Evolutionary conservation across 2,329 filamentous ascomycete species (phyloP), one percentile per base, ranked within the genome.

Genomic region (Coniochaeta ligniaria): DNA sequence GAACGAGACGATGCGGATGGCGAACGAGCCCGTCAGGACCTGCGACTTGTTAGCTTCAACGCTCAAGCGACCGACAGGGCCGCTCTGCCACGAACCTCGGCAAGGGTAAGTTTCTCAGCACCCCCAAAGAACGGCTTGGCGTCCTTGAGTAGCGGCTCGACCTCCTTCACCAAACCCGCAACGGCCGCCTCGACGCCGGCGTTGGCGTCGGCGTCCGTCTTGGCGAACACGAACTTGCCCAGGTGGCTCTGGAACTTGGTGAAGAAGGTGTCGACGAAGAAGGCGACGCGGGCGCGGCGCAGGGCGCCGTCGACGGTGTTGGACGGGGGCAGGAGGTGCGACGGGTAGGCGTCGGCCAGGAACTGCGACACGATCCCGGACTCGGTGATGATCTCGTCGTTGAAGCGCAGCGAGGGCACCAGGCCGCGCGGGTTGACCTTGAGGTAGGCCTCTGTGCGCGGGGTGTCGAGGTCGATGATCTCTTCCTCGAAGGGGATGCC

Each of bases 351-450:
- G 69, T 95, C 90, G 50, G 82, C 86, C 3, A 86, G 73, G 75
- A 91, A 94, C 65, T 88, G 84, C 1, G 86, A 74, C n/a, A 94
- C 85, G 63, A 94, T 83, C 64, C 77, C 85, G 2, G 88, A 91
- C 72, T 95, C 91, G 59, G 83, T 85, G 68, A 95, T 79, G 70
- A 90, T 87, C 63, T 89, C 80, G 63, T 79, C 80, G 63, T 85
- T 80, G 77, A 89, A 88, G 26, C 83, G 81, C 60, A 95, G 75
- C 0, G 85, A 76, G 0, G 91, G 91, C 5, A 95, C 90, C 3
- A 92, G 83, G 16, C 91, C 91, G 60, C 90, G 85, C 65, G 90
- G 90, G 76, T 94, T 93, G 70, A 95, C 76, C 58, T 87, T 78
- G 9, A 95, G 82, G 71, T 94, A 95, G 78, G 87, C 90, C 41